Base-by-base conservation (phyloP, 1,284 basidiomycete species). In the Fomitopsis palustris region DNA sequence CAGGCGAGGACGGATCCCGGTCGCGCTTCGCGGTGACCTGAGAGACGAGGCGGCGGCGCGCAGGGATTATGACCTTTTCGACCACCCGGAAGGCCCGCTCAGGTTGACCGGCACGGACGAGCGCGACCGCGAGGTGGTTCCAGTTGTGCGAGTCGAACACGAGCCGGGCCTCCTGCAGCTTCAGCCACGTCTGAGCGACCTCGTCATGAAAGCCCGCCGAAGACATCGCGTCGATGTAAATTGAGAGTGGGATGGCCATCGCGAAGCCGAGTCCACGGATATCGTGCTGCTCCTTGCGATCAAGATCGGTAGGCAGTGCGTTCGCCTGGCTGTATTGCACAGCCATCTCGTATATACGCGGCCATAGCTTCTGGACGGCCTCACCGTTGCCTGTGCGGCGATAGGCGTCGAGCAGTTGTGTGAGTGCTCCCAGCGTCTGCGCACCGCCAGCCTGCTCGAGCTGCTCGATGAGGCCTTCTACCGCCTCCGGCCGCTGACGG, bases 91-190 rank as follows among this genome's bases (percentile, higher is more conserved):
- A 93, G 3, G 93, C 95, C 52, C 89, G 88, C 63, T 88, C 85
- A 7, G 87, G 72, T 67, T 96, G 85, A 19, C 91, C 95, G 0
- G 89, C 91, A 35, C 89, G 84, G 31, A 94, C 79, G 35, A 96
- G 81, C 14, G 89, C 90, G 3, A 88, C 78, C 25, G 81, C 83
- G 25, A 96, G 80, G 67, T 93, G 87, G 70, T 98, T 98, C 91
- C 94, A 99, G 74, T 98, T 98, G 66, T 91, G 87, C 12, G 92
- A 83, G 70, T 98, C 94, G 69, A 96, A 95, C 3, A 81, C 81
- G 65, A 96, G 92, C 1, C 93, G 93, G n/a, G 80, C 73, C 6
- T 75, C 64, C 62, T 84, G 81, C 52, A 93, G 82, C 31, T 77
- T 70, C 17, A 78, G 74, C 96, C 96, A 98, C 0, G 83, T 77